Percentiles rank a stretch among this genome's conserved stretches.
phyloP scores from a whole-genome alignment of 805 yeast genomes.

The Saccharomyces jurei region DNA sequence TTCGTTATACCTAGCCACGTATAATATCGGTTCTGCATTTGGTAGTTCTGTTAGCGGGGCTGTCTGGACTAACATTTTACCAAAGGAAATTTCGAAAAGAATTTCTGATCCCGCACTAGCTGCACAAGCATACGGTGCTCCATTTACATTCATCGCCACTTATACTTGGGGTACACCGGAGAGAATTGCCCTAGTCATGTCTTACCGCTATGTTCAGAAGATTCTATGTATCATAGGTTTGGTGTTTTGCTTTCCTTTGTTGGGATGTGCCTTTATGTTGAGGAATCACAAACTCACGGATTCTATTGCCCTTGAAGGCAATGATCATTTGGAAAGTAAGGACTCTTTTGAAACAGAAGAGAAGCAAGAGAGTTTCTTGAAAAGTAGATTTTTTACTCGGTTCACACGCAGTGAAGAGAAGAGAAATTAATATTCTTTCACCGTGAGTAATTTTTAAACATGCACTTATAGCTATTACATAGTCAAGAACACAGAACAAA shows the following conservation, averaged over 20 bases:
- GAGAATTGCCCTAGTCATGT: conserved; percentile 44
- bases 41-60: conserved; percentile 63
- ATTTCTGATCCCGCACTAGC: conserved; percentile 30
- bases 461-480: not conserved
- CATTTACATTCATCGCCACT: conserved; percentile 38
- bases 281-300: conserved; percentile 42
- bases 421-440: not conserved
- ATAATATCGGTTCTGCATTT: conserved; percentile 55
- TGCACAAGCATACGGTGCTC: conserved; percentile 40
- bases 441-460: not conserved
- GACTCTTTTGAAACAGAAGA: not conserved
- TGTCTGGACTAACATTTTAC: conserved; percentile 55
- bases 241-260: conserved; percentile 46
- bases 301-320: conserved; percentile 9
- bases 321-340: not conserved
- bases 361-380: not conserved
- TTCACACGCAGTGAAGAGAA: not conserved
- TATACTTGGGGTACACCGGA: conserved; percentile 55
- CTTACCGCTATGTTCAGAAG: conserved; percentile 50
- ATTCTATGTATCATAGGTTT: conserved; percentile 47
- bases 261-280: conserved; percentile 40
- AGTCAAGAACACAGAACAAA: not conserved
- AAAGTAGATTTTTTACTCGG: not conserved
- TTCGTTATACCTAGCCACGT: conserved; percentile 47
- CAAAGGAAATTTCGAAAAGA: conserved; percentile 34